Conservation (phyloP, 2,329 filamentous ascomycete genomes). For the Hypoxylon sp. region DNA sequence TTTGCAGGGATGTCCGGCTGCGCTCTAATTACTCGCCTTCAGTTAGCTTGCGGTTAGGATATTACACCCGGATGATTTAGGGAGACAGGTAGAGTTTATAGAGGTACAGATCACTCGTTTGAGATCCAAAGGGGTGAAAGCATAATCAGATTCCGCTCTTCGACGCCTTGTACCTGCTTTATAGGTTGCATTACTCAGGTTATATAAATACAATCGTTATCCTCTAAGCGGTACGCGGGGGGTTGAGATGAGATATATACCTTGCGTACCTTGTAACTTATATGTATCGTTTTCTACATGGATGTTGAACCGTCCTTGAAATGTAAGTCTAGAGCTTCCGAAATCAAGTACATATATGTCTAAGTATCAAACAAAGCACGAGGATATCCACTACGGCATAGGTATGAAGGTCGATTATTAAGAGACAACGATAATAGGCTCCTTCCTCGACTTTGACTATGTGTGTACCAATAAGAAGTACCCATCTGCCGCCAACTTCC, state of each 20-base stretch:
- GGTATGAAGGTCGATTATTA: no score
- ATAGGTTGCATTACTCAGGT: slow-evolving; percentile 25
- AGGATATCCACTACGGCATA: not conserved
- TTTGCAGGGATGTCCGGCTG: slow-evolving; percentile 12
- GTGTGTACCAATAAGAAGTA: no score
- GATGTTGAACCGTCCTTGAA: no score
- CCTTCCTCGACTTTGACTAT: not conserved
- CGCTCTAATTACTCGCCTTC: slow-evolving; percentile 14
- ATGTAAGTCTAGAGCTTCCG: no score
- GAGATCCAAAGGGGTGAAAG: slow-evolving; percentile 22
- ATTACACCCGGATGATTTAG: slow-evolving; percentile 20
- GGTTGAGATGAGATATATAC: not conserved
- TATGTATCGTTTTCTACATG: not conserved
- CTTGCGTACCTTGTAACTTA: not conserved
- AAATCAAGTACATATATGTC: no score
- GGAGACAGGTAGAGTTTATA: slow-evolving; percentile 38
- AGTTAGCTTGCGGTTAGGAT: slow-evolving; percentile 36
- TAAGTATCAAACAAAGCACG: not conserved
- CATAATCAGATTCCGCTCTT: slow-evolving; percentile 27
- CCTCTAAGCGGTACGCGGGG: not conserved
- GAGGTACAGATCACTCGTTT: slow-evolving; percentile 39
- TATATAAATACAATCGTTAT: slow-evolving; percentile 33
- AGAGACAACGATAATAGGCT: not conserved
- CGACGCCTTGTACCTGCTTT: slow-evolving; percentile 18
- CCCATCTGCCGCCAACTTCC: no score